Conservation (phyloP, 129 eudicot genomes). For the Gnaphalium uliginosum region DNA sequence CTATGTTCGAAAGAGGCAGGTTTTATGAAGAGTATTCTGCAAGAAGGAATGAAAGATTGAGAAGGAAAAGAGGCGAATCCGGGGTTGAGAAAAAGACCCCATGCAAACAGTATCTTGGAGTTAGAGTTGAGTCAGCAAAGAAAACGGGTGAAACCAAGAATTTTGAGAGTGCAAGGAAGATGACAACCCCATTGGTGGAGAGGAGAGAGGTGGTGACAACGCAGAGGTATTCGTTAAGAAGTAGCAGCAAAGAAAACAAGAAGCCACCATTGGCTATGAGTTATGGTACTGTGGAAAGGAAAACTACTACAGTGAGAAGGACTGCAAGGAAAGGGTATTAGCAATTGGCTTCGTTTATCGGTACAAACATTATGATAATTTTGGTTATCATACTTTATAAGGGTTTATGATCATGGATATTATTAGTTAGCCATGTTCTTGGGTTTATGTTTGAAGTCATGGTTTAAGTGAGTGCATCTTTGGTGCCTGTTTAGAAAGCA, state of each 20-base stretch:
- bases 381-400: background rate
- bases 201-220: slow-evolving; percentile 39
- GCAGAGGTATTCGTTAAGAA: slow-evolving; percentile 68
- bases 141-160: slow-evolving; percentile 48
- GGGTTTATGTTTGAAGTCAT: background rate
- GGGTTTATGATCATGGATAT: slow-evolving; percentile 6
- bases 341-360: background rate
- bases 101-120: slow-evolving; percentile 63
- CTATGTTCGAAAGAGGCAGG: slow-evolving; percentile 71
- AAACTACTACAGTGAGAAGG: slow-evolving; percentile 43
- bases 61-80: slow-evolving; percentile 53
- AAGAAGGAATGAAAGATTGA: slow-evolving; percentile 77
- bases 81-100: slow-evolving; percentile 49
- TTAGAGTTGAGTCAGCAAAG: slow-evolving; percentile 63
- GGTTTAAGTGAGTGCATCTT: background rate
- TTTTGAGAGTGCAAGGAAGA: slow-evolving; percentile 48
- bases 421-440: background rate
- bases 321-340: slow-evolving; percentile 42
- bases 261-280: slow-evolving; percentile 64
- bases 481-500: background rate
- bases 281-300: slow-evolving; percentile 37
- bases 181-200: slow-evolving; percentile 51
- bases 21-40: slow-evolving; percentile 80
- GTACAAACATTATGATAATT: background rate
- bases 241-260: slow-evolving; percentile 65